Conservation (phyloP, 2,329 filamentous ascomycete genomes). For the Talaromyces amestolkiae region DNA sequence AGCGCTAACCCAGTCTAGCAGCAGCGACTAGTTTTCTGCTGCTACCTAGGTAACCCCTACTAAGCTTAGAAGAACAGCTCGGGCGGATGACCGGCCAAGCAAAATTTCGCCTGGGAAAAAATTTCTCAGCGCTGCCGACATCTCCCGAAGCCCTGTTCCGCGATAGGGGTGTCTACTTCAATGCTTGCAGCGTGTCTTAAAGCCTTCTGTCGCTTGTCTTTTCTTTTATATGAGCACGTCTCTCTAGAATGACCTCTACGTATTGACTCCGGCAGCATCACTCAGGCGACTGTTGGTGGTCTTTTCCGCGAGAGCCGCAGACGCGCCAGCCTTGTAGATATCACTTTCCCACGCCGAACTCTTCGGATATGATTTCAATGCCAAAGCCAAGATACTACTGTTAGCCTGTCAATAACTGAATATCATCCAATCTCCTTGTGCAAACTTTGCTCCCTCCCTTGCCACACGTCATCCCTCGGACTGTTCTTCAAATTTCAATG, state of each 20-base stretch:
- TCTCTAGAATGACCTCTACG: background rate
- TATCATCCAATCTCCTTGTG: background rate
- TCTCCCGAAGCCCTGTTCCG: slow-evolving; percentile 35
- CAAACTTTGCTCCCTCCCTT: background rate
- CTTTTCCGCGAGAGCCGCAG: slow-evolving; percentile 4
- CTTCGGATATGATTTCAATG: background rate
- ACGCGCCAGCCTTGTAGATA: background rate
- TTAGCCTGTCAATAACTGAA: too few species aligned
- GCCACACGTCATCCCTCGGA: background rate
- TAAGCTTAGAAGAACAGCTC: slow-evolving; percentile 13
- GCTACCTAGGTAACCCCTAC: slow-evolving; percentile 8
- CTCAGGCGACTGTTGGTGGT: background rate
- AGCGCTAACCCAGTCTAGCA: slow-evolving; percentile 14
- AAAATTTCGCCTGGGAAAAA: background rate
- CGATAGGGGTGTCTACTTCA: background rate
- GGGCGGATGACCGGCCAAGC: slow-evolving; percentile 8
- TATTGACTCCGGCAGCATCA: background rate
- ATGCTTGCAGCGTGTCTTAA: slow-evolving; percentile 8
- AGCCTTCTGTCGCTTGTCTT: background rate
- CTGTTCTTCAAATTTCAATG: background rate
- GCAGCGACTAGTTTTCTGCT: background rate
- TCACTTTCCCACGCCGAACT: background rate
- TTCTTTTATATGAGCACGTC: background rate
- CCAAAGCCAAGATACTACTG: background rate
- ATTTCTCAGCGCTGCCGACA: slow-evolving; percentile 30